Evolutionary conservation across 768 basidiomycete species (phyloP), one percentile per base, ranked within the genome.

Genomic region (Mycena galopus): DNA sequence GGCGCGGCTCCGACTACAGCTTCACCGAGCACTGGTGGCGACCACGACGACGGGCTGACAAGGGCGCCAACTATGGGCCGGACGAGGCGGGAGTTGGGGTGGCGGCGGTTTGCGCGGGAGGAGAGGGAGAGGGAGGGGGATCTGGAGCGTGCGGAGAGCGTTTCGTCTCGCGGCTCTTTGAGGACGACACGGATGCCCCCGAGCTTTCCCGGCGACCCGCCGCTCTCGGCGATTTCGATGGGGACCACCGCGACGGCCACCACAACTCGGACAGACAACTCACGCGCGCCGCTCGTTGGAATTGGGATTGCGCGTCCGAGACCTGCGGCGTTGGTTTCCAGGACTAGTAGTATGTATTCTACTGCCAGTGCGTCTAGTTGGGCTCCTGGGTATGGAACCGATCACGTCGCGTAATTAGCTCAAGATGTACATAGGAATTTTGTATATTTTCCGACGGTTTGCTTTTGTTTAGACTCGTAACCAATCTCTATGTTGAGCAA

Each of bases 31-130:
- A 16, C 2, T 19, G 10, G 19, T 11, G 55, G 47, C 5, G 42
- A 53, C 3, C 30, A 12, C 21, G 67, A 66, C 10, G 74, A 75
- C 59, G 53, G 64, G 63, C 71, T 75, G 51, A 75, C 74, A 47
- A 63, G 23, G 33, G 64, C 58, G 44, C 74, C 74, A 53, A 72
- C 50, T 17, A 72, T 58, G 67, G 27, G n/a, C 1, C 37, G 73
- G 19, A 58, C 30, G 57, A 25, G 73, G 63, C 30, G 69, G 61
- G 73, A 71, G 55, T 11, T 17, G 27, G 74, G 71, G 47, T 75
- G 74, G 74, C 35, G 39, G 19, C 66, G 71, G 42, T 72, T 75
- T n/a, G 69, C 65, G 30, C 33, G 60, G 35, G 2, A 16, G 50
- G 57, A 64, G 61, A 21, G 16, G 19, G 44, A n/a, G 44, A 11